A percentile compares a stretch with the other conserved stretches of the same genome.
These are phyloP conservation scores for Planoprotostelium fungivorum DNA, from an alignment of 78 protist species.

Conservation along the genomic window DNA sequence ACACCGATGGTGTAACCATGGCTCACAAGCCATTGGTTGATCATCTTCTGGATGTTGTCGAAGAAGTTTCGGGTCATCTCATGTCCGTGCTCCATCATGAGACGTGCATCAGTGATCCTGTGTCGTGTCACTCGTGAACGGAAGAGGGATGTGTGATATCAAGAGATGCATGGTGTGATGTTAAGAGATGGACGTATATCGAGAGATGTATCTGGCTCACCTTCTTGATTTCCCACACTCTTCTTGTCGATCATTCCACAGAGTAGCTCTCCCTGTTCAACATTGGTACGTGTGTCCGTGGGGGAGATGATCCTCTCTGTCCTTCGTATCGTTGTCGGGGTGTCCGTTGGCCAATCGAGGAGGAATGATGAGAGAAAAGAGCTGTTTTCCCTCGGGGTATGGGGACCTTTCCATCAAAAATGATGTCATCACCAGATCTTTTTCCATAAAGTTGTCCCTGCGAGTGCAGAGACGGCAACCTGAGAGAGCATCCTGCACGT, in stretches of 20 bases:
- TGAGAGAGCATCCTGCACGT: slow-evolving; percentile 98
- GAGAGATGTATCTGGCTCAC: too few species aligned
- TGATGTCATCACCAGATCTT: slow-evolving; percentile 88
- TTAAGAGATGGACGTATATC: too few species aligned
- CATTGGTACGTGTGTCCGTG: slow-evolving; percentile 83
- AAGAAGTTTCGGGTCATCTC: slow-evolving; percentile 78
- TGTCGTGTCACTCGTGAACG: too few species aligned
- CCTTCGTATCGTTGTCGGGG: slow-evolving; percentile 41
- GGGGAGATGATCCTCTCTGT: slow-evolving; percentile 47
- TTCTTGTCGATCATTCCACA: slow-evolving; percentile 85
- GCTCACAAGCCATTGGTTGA: slow-evolving; percentile 90
- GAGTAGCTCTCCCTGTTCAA: slow-evolving; percentile 84
- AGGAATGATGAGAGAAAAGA: slow-evolving; percentile 86
- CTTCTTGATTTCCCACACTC: slow-evolving; percentile 84
- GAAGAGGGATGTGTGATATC: too few species aligned
- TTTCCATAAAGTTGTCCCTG: slow-evolving; percentile 88
- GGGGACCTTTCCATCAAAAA: slow-evolving; percentile 93
- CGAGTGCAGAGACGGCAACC: slow-evolving; percentile 81
- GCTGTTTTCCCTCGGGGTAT: slow-evolving; percentile 98
- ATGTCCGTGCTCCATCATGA: slow-evolving; percentile 87
- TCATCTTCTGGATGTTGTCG: slow-evolving; percentile 73
- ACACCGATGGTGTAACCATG: slow-evolving; percentile 94
- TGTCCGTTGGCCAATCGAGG: slow-evolving; percentile 11
- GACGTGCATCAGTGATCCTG: slow-evolving; percentile 86
- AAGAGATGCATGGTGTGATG: too few species aligned